Conservation (phyloP, 805 yeast species). For the Metschnikowia lochheadii region DNA sequence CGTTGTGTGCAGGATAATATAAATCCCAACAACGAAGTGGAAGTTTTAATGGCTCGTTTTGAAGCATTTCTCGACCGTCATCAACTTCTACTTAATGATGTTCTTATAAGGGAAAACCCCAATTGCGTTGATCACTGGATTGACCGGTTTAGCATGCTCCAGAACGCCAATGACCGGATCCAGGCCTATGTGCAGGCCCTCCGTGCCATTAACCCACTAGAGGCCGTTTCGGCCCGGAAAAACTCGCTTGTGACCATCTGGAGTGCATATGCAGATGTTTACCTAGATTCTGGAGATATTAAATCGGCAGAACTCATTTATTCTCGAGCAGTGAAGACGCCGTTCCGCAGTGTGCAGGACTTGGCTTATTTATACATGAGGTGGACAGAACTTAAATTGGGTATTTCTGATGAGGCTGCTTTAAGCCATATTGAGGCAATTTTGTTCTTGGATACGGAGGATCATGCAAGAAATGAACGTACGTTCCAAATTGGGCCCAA, state of each 20-base stretch:
- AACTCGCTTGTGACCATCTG: conserved; percentile 56
- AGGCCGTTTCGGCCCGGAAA: conserved; percentile 19
- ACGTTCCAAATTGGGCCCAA: no score
- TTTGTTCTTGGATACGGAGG: conserved; percentile 13
- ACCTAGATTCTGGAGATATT: conserved; percentile 51
- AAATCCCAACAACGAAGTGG: conserved; percentile 14
- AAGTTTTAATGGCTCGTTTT: conserved; percentile 7
- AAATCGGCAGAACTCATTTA: conserved; percentile 59
- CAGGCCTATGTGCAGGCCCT: conserved; percentile 64
- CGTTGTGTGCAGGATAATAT: conserved; percentile 24
- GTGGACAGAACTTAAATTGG: conserved; percentile 69
- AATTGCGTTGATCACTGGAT: conserved; percentile 69
- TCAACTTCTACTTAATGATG: conserved; percentile 48
- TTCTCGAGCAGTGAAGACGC: conserved; percentile 66
- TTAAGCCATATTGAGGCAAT: conserved; percentile 32
- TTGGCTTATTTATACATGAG: conserved; percentile 64
- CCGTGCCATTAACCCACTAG: conserved; percentile 57
- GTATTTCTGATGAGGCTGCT: conserved; percentile 42
- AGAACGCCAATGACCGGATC: conserved; percentile 31
- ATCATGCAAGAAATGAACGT: no score
- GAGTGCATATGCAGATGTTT: conserved; percentile 64
- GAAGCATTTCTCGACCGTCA: conserved; percentile 31
- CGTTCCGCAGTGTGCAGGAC: conserved; percentile 59
- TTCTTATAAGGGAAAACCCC: conserved; percentile 56
- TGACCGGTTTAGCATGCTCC: conserved; percentile 46